These are phyloP conservation scores for Protomyces arabidopsidicola DNA, from an alignment of 1,139 yeast species.

Conservation along the genomic window DNA sequence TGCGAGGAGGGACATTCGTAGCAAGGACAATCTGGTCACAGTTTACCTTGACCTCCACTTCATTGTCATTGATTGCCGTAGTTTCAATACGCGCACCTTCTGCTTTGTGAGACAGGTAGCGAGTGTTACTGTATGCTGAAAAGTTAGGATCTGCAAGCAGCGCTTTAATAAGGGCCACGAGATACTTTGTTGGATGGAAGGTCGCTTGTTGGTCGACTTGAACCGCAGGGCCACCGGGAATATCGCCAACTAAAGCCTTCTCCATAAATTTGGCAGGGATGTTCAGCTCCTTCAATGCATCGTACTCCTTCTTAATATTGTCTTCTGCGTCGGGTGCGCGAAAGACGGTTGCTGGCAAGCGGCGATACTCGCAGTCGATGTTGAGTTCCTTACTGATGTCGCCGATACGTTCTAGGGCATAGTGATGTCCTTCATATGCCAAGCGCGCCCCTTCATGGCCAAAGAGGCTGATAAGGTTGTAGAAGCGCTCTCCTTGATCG, in stretches of 20 bases:
- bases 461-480: constrained; percentile 16
- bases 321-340: constrained; percentile 13
- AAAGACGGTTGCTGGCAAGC: constrained; percentile 6
- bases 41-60: not conserved
- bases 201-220: constrained; percentile 10
- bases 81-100: not conserved
- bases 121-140: constrained; percentile 8
- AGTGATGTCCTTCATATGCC: no score
- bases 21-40: constrained; percentile 11
- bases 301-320: constrained; percentile 10
- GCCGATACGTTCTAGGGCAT: constrained; percentile 9
- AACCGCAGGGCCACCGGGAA: constrained; percentile 6
- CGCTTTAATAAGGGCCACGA: constrained; percentile 5
- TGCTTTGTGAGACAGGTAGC: constrained; percentile 15
- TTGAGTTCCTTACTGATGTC: constrained; percentile 2
- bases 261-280: not conserved
- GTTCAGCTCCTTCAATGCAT: constrained; percentile 6
- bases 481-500: constrained; percentile 17
- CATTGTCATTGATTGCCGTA: constrained; percentile 1
- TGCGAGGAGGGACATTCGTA: constrained; percentile 16
- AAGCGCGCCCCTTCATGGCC: constrained; percentile 7
- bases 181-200: constrained; percentile 24
- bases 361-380: constrained; percentile 21
- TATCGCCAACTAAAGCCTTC: constrained; percentile 1
- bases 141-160: constrained; percentile 3